phyloP scores from a whole-genome alignment of 306 rosid genomes.

The Trichosanthes truncata region DNA sequence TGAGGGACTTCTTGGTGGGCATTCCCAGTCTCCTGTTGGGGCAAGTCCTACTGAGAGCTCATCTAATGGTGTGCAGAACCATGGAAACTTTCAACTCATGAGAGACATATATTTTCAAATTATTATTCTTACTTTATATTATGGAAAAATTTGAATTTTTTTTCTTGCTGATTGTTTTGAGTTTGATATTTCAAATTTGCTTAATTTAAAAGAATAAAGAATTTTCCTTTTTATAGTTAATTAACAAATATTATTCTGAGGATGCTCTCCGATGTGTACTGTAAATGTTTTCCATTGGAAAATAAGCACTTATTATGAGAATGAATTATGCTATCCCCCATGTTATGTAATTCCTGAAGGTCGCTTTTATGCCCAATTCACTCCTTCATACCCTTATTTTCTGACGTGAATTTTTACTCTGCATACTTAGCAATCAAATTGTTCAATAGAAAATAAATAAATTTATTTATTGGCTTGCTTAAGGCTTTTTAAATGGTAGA shows the following conservation, averaged over 20 bases:
- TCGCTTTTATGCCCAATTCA: neutral
- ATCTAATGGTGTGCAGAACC: neutral
- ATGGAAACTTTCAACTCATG: neutral
- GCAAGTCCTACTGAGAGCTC: neutral
- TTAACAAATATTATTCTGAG: neutral
- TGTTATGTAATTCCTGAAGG: neutral
- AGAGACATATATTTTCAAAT: neutral
- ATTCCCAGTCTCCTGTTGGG: neutral
- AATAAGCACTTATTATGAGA: neutral
- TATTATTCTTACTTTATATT: neutral
- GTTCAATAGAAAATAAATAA: neutral
- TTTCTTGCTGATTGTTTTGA: neutral
- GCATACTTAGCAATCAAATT: neutral
- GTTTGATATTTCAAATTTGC: neutral
- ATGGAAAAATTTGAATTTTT: neutral
- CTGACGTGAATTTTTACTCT: neutral
- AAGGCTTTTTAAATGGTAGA: conserved; percentile 7
- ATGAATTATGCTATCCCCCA: neutral
- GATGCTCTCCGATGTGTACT: neutral
- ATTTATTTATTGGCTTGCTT: neutral
- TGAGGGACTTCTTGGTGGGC: neutral
- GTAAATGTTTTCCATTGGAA: neutral
- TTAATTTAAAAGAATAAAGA: neutral
- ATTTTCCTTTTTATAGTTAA: neutral
- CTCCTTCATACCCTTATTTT: neutral